Base-by-base conservation (phyloP, 768 basidiomycete species). In the Chlorophyllum brunneum region DNA sequence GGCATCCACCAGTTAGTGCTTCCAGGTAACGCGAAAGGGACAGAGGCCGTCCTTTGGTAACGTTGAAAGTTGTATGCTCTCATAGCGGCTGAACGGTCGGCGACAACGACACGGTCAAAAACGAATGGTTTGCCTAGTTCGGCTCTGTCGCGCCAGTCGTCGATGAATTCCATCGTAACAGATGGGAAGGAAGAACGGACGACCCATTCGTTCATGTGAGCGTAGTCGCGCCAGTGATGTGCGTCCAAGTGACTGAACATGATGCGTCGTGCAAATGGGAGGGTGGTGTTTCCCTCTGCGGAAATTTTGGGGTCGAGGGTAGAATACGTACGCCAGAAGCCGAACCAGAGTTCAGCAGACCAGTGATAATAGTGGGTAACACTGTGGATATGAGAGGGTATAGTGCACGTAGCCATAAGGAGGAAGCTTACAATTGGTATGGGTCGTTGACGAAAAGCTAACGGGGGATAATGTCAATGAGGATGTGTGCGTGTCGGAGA, bases 291-390 rank as follows among this genome's bases (percentile, higher is more conserved):
- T 6, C 91, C 92, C 39, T 76, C 69, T 0, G 79, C 58, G 2
- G 82, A 67, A 46, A 95, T 92, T 18, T 66, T 68, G 1, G 80
- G 78, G 64, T 94, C 92, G 9, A 95, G 72, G 2, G 89, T 83
- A 29, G 91, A 79, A 65, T 95, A 95, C 0, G 92, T 84, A 6
- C 92, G 80, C 94, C 94, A 95, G 59, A 95, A 81, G 34, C 94
- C 94, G 57, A 92, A 91, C 71, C 89, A 86, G 16, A 94, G 80
- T 63, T 98, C 94, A 3, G 94, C 93, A 27, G 87, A 82, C 82
- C 89, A 94, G 62, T 98, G 93, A 65, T 93, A 95, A 65, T 95
- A 95, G 67, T 95, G 93, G 1, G 87, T 88, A 51, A 95, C 78
- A 69, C 89, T 92, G 41, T 36, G 23, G 7, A 47, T 23, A 18